These are phyloP conservation scores for Trypanosoma platydactyli DNA, from an alignment of 208 protist genomes.

Conservation along the genomic window DNA sequence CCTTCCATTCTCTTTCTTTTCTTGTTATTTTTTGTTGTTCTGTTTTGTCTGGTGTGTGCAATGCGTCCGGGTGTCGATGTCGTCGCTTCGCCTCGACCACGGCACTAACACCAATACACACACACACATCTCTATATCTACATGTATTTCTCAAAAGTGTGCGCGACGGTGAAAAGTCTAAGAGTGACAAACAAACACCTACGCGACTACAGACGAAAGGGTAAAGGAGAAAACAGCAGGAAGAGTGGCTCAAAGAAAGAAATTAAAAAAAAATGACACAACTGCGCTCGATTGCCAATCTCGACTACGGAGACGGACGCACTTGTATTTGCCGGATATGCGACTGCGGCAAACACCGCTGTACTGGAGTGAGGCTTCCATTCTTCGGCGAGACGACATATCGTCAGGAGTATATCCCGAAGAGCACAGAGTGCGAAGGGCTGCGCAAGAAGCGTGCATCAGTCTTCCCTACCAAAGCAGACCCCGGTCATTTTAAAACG, in stretches of 20 bases:
- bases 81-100: background rate
- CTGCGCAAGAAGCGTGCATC: slow-evolving; percentile 37
- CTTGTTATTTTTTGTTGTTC: slow-evolving; percentile 25
- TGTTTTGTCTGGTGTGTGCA: slow-evolving; percentile 7
- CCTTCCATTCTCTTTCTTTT: slow-evolving; percentile 6
- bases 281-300: slow-evolving; percentile 82
- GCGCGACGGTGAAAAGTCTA: background rate
- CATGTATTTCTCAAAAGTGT: slow-evolving; percentile 12
- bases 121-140: slow-evolving; percentile 7
- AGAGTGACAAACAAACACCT: slow-evolving; percentile 12
- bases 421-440: slow-evolving; percentile 58
- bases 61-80: background rate
- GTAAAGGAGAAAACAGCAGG: background rate
- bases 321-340: slow-evolving; percentile 90
- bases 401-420: slow-evolving; percentile 86
- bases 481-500: slow-evolving; percentile 87
- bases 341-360: slow-evolving; percentile 84
- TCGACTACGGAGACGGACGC: slow-evolving; percentile 89
- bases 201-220: background rate
- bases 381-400: slow-evolving; percentile 87
- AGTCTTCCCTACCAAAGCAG: slow-evolving; percentile 74
- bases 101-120: no score
- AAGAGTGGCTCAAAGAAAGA: slow-evolving; percentile 10
- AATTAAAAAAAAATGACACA: slow-evolving; percentile 63
- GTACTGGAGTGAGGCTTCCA: slow-evolving; percentile 72